A percentile compares a stretch with the other conserved stretches of the same genome.
Evolutionary conservation across 306 rosid species (phyloP).

Genomic region (Quercus dentata): DNA sequence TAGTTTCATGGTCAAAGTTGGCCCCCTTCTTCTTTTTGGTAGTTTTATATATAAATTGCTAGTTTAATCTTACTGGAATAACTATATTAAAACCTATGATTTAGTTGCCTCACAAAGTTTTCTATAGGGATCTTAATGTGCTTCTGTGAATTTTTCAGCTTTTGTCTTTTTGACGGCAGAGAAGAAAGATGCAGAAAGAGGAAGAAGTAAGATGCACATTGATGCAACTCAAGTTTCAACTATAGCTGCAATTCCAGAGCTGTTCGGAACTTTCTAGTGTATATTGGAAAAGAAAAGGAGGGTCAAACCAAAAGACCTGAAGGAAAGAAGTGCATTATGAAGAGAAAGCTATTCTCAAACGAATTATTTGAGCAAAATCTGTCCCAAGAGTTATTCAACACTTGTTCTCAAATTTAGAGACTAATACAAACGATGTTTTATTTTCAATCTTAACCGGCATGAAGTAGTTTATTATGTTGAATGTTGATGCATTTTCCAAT

Average conservation of each 20-base stretch:
- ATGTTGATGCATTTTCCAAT: constrained; percentile 6
- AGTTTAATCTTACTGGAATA: background rate
- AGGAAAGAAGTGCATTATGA: constrained; percentile 70
- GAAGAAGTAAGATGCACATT: constrained; percentile 24
- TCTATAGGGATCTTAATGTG: constrained; percentile 2
- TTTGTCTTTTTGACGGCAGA: constrained; percentile 67
- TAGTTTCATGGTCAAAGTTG: background rate
- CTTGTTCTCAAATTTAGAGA: background rate
- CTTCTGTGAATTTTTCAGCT: constrained; percentile 49
- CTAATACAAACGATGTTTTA: constrained; percentile 6
- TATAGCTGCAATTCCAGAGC: constrained; percentile 61
- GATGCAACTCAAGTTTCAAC: constrained; percentile 28
- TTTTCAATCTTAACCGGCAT: constrained; percentile 3
- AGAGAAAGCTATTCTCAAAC: constrained; percentile 88
- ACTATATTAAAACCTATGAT: background rate
- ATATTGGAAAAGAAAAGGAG: constrained; percentile 91
- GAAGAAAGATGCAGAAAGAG: constrained; percentile 53
- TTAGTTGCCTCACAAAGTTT: constrained; percentile 1
- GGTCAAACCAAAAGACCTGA: constrained; percentile 61
- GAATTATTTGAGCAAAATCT: constrained; percentile 70
- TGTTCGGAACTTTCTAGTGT: constrained; percentile 80
- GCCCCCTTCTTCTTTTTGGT: background rate
- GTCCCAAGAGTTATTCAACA: constrained; percentile 39
- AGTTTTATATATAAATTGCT: background rate
- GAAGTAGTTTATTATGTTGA: constrained; percentile 25